phyloP scores from a whole-genome alignment of 2,329 filamentous ascomycete species.

The Colletotrichum agaves region DNA sequence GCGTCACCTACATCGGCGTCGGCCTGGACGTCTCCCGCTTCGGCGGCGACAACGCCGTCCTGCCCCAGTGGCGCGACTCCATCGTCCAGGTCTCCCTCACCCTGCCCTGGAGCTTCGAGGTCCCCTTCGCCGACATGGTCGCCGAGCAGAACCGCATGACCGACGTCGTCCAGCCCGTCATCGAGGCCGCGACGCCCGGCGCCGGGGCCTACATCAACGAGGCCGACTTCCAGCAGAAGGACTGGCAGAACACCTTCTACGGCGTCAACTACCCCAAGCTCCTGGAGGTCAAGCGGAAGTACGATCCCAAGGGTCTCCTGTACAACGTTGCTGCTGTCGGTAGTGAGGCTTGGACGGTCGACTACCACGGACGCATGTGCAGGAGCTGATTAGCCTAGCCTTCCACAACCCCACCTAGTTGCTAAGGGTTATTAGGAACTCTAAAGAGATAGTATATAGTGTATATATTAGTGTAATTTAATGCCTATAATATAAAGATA shows the following conservation, averaged over 20 bases:
- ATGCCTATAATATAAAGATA: no score
- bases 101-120: constrained; percentile 33
- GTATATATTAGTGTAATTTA: not conserved
- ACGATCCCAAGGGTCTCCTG: constrained; percentile 46
- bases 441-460: not conserved
- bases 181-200: constrained; percentile 43
- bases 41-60: constrained; percentile 47
- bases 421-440: not conserved
- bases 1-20: constrained; percentile 33
- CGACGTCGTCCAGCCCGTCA: constrained; percentile 45
- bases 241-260: constrained; percentile 46
- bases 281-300: constrained; percentile 44
- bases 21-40: constrained; percentile 34
- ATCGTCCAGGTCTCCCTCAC: constrained; percentile 46
- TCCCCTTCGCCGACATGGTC: constrained; percentile 32
- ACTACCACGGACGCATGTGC: constrained; percentile 39
- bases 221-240: constrained; percentile 46
- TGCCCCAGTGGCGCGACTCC: constrained; percentile 53
- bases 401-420: accelerated
- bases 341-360: constrained; percentile 42
- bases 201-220: constrained; percentile 47
- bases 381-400: constrained; percentile 1
- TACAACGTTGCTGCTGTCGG: constrained; percentile 45
- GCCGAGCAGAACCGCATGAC: constrained; percentile 41
- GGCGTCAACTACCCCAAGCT: constrained; percentile 45